Base-by-base conservation (phyloP, 2,329 filamentous ascomycete species). In the Calonectria pseudoturangicola region DNA sequence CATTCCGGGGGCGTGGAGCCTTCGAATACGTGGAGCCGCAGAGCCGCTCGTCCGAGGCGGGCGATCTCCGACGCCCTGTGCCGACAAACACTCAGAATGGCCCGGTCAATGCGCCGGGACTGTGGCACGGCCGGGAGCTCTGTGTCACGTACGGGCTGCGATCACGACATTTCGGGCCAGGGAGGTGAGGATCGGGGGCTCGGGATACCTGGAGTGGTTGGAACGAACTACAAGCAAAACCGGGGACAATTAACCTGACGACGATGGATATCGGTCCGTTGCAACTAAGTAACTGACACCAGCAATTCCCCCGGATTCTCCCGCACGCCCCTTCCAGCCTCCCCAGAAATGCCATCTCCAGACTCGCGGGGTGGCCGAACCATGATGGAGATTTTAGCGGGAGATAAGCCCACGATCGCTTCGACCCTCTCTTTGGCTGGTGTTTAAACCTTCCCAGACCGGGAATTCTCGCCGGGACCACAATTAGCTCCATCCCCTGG, bases 31-130 rank as follows among this genome's bases (percentile, higher is more conserved):
- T 68, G 70, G 74, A 65, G 69, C 66, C 68, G 71, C 77, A 78
- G 69, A 76, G 76, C 77, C 77, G 72, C 74, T 79, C 73, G 72
- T 27, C 77, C 77, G 77, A 79, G 70, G 69, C 66, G 41, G 54
- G 43, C 70, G 68, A 74, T 73, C 79, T 66, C 76, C 77, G 74
- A 73, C 68, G 58, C n/a, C 45, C 50, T 18, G 74, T 43, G 67
- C 45, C 60, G 39, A 54, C 70, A 54, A 47, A 43, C 21, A 56
- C 43, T 68, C 16, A 36, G 21, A 25, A 56, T 51, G 50, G 41
- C 25, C 45, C 45, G 62, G 45, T 47, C 62, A 68, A 63, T 65
- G 50, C 65, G 33, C 30, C n/a, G 45, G 45, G 21, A 50, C 47
- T 68, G 70, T 60, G 21, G 67, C 68, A 72, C 18, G 50, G 68